A percentile compares a stretch with the other conserved stretches of the same genome.
Evolutionary conservation across 441 rosid species (phyloP).

Genomic region (Arabidopsis hybrid): DNA sequence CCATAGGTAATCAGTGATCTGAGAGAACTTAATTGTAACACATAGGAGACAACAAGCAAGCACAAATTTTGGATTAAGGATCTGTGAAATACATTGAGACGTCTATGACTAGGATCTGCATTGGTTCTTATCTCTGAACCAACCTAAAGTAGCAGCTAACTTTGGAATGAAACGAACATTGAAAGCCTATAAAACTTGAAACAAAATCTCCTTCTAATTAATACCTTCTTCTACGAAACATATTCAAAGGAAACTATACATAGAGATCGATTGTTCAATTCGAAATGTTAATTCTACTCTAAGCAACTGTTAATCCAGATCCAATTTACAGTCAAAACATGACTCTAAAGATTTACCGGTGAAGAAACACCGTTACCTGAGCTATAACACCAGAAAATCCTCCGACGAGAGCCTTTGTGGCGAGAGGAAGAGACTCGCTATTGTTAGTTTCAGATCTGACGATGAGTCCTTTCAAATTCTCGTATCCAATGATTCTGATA

Average conservation of each 20-base stretch:
- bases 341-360: background rate
- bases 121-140: background rate
- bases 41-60: background rate
- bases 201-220: background rate
- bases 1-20: background rate
- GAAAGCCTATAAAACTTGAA: background rate
- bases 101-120: background rate
- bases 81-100: background rate
- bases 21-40: background rate
- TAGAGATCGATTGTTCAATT: background rate
- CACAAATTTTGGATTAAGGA: background rate
- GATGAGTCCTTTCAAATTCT: constrained; percentile 61
- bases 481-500: constrained; percentile 82
- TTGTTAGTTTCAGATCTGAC: constrained; percentile 34
- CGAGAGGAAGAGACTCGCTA: constrained; percentile 61
- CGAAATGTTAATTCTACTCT: background rate
- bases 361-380: constrained; percentile 58
- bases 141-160: background rate
- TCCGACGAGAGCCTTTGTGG: constrained; percentile 66
- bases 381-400: constrained; percentile 82
- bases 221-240: background rate
- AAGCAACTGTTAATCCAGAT: background rate
- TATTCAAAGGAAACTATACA: constrained; percentile 3
- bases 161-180: background rate
- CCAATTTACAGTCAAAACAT: background rate